Evolutionary conservation across 345 rosid species (phyloP).

Genomic region (Bruguiera gymnorhiza): DNA sequence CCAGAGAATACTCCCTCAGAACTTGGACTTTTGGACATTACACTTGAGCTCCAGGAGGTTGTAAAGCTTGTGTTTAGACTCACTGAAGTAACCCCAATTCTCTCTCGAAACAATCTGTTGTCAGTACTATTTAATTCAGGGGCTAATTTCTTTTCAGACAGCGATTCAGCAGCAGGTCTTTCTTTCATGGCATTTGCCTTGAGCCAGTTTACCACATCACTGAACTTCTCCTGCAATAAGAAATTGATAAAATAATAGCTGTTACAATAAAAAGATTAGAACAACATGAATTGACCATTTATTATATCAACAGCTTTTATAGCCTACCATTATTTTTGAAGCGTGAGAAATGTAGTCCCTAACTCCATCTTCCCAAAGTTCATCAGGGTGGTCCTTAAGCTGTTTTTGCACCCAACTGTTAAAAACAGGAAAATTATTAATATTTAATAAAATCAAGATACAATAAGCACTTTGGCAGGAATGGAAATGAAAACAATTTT

Average conservation of each 20-base stretch:
- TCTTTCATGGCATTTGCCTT: slow-evolving; percentile 55
- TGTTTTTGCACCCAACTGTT: slow-evolving; percentile 91
- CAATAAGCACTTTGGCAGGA: not conserved
- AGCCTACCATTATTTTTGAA: slow-evolving; percentile 62
- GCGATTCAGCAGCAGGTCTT: slow-evolving; percentile 46
- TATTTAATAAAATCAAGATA: not conserved
- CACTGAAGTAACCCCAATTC: slow-evolving; percentile 30
- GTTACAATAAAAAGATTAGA: slow-evolving; percentile 7
- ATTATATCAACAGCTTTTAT: not conserved
- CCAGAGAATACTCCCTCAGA: slow-evolving; percentile 19
- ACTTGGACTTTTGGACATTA: slow-evolving; percentile 26
- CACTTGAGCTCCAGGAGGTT: slow-evolving; percentile 27
- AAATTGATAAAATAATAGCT: not conserved
- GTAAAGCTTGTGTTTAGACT: slow-evolving; percentile 25
- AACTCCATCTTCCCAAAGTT: slow-evolving; percentile 96
- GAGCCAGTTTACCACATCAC: slow-evolving; percentile 86
- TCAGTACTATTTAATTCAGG: slow-evolving; percentile 44
- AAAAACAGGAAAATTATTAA: not conserved
- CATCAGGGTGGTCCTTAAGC: slow-evolving; percentile 89
- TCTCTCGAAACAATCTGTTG: slow-evolving; percentile 32
- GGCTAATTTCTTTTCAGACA: slow-evolving; percentile 38
- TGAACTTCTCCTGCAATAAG: slow-evolving; percentile 66
- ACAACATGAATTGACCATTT: too few species aligned
- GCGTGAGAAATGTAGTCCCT: slow-evolving; percentile 76
- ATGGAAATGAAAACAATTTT: not conserved